Percentiles rank a stretch among this genome's conserved stretches.
These are phyloP conservation scores for Xylaria sp. DNA, from an alignment of 2,329 filamentous ascomycete genomes.

Conservation along the genomic window DNA sequence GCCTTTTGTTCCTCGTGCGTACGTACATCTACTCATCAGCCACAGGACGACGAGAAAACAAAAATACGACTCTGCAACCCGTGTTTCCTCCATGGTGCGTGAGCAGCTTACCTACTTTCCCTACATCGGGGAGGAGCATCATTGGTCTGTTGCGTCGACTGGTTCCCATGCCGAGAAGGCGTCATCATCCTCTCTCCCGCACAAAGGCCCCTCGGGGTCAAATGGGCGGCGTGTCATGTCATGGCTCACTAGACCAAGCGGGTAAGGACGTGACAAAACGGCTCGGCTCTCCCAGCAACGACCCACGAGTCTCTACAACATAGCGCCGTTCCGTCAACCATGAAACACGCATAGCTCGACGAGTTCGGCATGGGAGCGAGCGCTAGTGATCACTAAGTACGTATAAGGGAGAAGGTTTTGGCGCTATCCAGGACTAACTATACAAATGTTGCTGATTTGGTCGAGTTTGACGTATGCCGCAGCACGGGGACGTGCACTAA, in stretches of 20 bases:
- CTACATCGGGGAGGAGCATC: not conserved
- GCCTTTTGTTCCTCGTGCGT: not conserved
- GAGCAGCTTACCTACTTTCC: too few relatives aligned
- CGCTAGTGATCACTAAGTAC: conserved; percentile 12
- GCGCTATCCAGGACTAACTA: too few relatives aligned
- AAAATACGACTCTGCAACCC: too few relatives aligned
- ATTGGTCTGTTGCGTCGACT: not conserved
- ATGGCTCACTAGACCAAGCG: conserved; percentile 6
- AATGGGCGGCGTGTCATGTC: not conserved
- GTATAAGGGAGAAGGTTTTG: not conserved
- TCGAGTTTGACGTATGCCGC: conserved; percentile 13
- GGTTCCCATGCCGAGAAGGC: not conserved
- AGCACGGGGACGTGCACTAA: conserved; percentile 1
- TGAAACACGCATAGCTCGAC: not conserved
- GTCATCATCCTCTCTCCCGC: not conserved
- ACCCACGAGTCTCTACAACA: not conserved
- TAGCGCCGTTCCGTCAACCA: not conserved
- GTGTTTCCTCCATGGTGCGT: too few relatives aligned
- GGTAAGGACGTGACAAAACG: conserved; percentile 17
- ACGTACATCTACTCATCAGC: too few relatives aligned
- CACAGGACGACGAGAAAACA: too few relatives aligned
- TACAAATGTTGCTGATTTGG: conserved; percentile 13
- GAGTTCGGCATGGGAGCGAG: conserved; percentile 13
- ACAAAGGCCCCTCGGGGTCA: not conserved
- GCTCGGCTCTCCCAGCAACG: conserved; percentile 15